phyloP scores from a whole-genome alignment of 306 rosid genomes.

The Dalbergia cultrata region DNA sequence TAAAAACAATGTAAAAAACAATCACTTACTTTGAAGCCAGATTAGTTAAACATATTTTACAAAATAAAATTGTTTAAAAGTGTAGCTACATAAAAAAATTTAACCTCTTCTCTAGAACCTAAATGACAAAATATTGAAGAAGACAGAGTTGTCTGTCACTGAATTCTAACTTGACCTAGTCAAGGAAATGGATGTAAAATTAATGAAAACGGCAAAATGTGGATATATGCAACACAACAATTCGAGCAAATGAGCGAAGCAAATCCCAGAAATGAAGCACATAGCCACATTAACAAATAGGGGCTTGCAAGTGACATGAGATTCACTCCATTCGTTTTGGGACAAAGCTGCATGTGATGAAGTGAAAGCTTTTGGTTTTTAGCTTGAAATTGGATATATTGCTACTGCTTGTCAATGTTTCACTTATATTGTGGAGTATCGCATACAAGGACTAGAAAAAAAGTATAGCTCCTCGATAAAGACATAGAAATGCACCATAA shows the following conservation, averaged over 20 bases:
- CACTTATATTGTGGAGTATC: too few species aligned
- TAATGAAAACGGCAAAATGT: background rate
- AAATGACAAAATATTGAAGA: background rate
- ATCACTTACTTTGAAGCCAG: too few species aligned
- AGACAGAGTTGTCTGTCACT: background rate
- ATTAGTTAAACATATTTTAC: too few species aligned
- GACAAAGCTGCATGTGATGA: slow-evolving; percentile 5
- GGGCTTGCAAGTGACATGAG: background rate
- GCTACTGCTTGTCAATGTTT: background rate
- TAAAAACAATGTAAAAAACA: too few species aligned
- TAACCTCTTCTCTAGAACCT: background rate
- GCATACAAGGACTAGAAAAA: background rate
- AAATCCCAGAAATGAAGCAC: slow-evolving; percentile 23
- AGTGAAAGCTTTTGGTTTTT: background rate
- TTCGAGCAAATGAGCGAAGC: background rate
- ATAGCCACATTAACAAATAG: background rate
- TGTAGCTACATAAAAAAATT: background rate
- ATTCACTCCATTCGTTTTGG: background rate
- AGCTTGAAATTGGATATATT: background rate
- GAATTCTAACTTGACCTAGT: background rate
- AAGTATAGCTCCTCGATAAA: background rate
- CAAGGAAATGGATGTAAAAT: background rate
- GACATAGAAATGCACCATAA: too few species aligned
- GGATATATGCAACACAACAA: background rate
- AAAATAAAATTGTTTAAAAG: background rate